Base-by-base conservation (phyloP, 2,329 filamentous ascomycete species). In the Fusarium redolens region DNA sequence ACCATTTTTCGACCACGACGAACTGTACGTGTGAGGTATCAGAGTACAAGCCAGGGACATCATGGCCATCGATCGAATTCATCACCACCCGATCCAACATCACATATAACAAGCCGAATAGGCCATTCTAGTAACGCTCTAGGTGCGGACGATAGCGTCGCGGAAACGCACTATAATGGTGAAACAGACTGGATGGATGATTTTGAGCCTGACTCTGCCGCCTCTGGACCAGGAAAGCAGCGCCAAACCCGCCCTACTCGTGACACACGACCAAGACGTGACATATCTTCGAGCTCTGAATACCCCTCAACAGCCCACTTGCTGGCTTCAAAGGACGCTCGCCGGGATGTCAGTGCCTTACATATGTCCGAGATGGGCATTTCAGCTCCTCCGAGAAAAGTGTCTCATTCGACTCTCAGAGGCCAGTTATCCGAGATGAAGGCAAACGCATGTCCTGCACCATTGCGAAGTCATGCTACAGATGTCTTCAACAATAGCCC, bases 1-100 rank as follows among this genome's bases (percentile, higher is more conserved):
- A 73, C 76, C 30, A 37, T 79, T 44, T 68, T 79, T 43, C 35
- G 77, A 13, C 75, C 80, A 38, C 74, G 77, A 28, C 75, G 75
- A 15, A 69, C 74, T 43, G 62, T 69, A 33, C 79, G 76, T 18
- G 62, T 69, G 30, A 78, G 75, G 33, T 65, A 68, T 18, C 71
- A 30, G 28, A 68, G 13, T 44, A 60, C 48, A 65, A 65, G 22
- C 61, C 65, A 37, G 35, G 58, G 54, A 22, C 51, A 43, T 9
- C 43, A 30, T 38, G 31, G 20, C 11, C 31, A 35, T 56, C 66
- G 48, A 48, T 33, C 48, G 28, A 43, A 41, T 41, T 73, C 66
- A 31, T 61, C 61, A n/a, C 66, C 61, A 30, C 28, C 22, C 17
- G 30, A 50, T 44, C 47, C 37, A 33, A 12, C 25, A 9, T 57